Conservation (phyloP, 371 early-diverging fungal species). For the Mortierella sp. region DNA sequence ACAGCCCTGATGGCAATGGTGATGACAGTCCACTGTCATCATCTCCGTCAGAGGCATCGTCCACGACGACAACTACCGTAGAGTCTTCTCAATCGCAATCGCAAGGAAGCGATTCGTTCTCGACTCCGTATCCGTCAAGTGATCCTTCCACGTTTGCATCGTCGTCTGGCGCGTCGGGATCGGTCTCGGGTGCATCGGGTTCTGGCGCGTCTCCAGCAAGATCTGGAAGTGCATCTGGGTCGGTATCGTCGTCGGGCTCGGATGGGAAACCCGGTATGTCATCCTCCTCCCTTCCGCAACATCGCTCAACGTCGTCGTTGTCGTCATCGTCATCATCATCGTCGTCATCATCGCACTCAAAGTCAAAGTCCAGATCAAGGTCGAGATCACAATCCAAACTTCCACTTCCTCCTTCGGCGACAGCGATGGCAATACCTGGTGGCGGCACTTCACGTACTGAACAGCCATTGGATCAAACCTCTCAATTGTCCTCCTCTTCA, state of each 20-base stretch:
- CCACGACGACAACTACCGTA: no score
- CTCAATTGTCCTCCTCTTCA: background rate
- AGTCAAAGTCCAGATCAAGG: no score
- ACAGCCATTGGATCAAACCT: no score
- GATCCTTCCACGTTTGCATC: slow-evolving; percentile 5
- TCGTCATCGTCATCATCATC: background rate
- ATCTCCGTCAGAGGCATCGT: no score
- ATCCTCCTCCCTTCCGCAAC: background rate
- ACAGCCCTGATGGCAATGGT: background rate
- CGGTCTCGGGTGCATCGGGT: background rate
- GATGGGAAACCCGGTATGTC: background rate
- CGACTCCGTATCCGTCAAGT: slow-evolving; percentile 5
- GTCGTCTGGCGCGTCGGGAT: background rate
- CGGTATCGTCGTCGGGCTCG: background rate
- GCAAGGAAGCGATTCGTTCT: background rate
- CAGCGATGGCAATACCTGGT: no score
- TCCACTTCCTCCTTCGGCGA: background rate
- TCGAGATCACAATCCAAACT: background rate
- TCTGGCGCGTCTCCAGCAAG: background rate
- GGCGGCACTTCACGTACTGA: no score
- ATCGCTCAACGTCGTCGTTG: slow-evolving; percentile 1
- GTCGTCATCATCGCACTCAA: background rate
- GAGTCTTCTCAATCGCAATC: background rate
- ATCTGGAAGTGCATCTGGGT: background rate
- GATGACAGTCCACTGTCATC: background rate